These are phyloP conservation scores for Saururus chinensis DNA, from an alignment of 164 flowering plant genomes.

Conservation along the genomic window DNA sequence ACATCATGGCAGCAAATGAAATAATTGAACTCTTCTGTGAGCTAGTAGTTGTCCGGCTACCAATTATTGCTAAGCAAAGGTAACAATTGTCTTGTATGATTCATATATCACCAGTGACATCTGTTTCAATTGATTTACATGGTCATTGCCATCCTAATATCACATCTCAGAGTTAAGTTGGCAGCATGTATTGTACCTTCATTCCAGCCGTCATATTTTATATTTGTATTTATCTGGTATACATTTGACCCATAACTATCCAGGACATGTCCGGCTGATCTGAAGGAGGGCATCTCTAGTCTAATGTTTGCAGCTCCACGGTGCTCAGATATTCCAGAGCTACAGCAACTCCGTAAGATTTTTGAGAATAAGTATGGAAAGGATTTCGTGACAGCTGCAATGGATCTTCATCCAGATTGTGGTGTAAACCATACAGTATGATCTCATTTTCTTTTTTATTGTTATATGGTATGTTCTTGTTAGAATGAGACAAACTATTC, in stretches of 20 bases:
- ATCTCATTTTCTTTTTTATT: background rate
- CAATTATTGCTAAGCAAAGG: slow-evolving; percentile 83
- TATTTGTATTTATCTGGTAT: too few species aligned
- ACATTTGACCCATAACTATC: background rate
- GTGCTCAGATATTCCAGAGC: slow-evolving; percentile 88
- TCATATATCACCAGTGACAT: background rate
- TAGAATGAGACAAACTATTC: background rate
- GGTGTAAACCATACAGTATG: slow-evolving; percentile 82
- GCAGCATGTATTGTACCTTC: too few species aligned
- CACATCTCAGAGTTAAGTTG: too few species aligned
- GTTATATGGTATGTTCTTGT: background rate
- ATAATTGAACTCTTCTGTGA: slow-evolving; percentile 93
- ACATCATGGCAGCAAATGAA: slow-evolving; percentile 88
- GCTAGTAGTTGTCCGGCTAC: slow-evolving; percentile 56
- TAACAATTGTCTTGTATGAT: slow-evolving; percentile 2
- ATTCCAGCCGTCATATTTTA: too few species aligned
- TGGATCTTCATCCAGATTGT: slow-evolving; percentile 72
- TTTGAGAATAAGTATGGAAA: slow-evolving; percentile 88
- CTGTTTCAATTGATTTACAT: background rate
- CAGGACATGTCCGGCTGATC: slow-evolving; percentile 91
- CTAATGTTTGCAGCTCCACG: slow-evolving; percentile 85
- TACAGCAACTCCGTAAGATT: slow-evolving; percentile 38
- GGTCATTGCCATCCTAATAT: background rate
- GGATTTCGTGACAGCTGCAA: slow-evolving; percentile 87
- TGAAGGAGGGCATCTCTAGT: slow-evolving; percentile 89